phyloP scores from a whole-genome alignment of 345 rosid genomes.

The Geranium brycei region DNA sequence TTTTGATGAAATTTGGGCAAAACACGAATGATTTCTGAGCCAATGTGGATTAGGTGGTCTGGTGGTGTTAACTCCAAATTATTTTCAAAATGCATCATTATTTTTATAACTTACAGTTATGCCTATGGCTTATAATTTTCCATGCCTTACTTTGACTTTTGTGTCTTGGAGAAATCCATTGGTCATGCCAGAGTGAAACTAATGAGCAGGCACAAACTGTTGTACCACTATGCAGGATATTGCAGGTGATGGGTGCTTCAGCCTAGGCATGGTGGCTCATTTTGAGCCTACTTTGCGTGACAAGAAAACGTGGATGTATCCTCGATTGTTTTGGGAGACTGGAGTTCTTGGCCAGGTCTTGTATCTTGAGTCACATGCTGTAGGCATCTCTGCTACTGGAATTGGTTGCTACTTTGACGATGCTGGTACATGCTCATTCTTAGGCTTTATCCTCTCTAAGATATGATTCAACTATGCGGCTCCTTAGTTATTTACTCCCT shows the following conservation, averaged over 20 bases:
- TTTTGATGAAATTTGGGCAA: too few species aligned
- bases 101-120: too few species aligned
- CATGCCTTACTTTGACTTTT: too few species aligned
- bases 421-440: constrained; percentile 34
- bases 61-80: too few species aligned
- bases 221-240: constrained; percentile 42
- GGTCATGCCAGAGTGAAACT: too few species aligned
- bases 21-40: too few species aligned
- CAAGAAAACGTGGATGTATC: constrained; percentile 77
- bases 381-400: constrained; percentile 86
- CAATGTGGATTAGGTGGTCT: too few species aligned
- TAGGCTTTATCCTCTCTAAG: neutral
- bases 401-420: constrained; percentile 90
- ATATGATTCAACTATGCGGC: neutral
- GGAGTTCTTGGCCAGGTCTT: constrained; percentile 81
- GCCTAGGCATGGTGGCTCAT: constrained; percentile 82
- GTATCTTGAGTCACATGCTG: constrained; percentile 83
- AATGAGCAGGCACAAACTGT: too few species aligned
- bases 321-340: constrained; percentile 82
- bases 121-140: too few species aligned
- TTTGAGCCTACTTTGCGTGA: constrained; percentile 42
- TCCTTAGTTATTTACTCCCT: too few species aligned
- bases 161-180: too few species aligned
- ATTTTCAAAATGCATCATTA: too few species aligned
- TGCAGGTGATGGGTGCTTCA: constrained; percentile 86